Evolutionary conservation across 768 basidiomycete species (phyloP).

Genomic region (Agaricus bisporus): DNA sequence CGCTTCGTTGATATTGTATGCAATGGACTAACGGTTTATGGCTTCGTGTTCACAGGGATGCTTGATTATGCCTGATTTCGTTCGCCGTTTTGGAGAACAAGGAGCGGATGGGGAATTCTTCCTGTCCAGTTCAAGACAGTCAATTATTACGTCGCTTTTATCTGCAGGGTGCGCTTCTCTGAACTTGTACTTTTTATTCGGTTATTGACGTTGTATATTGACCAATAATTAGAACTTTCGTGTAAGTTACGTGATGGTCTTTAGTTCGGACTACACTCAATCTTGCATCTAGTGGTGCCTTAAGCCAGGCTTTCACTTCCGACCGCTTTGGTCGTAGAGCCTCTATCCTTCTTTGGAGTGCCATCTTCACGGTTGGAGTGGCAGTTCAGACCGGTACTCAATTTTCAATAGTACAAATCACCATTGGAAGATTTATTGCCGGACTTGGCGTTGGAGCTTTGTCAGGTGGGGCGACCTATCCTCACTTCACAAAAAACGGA

Average conservation of each 20-base stretch:
- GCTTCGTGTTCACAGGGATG: conserved; percentile 45
- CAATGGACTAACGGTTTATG: not conserved
- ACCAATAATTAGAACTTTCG: conserved; percentile 36
- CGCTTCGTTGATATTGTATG: not conserved
- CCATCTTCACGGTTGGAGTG: conserved; percentile 64
- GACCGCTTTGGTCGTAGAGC: conserved; percentile 67
- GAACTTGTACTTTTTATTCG: not conserved
- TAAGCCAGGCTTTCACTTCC: conserved; percentile 68
- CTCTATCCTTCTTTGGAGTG: conserved; percentile 73
- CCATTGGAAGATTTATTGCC: conserved; percentile 68
- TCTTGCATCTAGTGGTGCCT: conserved; percentile 40
- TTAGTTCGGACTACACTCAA: not conserved
- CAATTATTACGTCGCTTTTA: conserved; percentile 72
- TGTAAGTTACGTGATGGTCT: conserved; percentile 28
- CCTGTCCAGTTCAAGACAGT: conserved; percentile 59
- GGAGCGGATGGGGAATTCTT: conserved; percentile 39
- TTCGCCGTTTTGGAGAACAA: conserved; percentile 57
- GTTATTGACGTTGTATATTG: not conserved
- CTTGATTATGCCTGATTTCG: conserved; percentile 75
- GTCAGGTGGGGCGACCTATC: conserved; percentile 37
- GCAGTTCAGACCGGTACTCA: conserved; percentile 65
- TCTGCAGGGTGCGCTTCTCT: conserved; percentile 54
- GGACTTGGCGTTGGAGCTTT: conserved; percentile 75
- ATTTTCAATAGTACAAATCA: conserved; percentile 57
- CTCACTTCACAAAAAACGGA: not conserved